These are phyloP conservation scores for Xanthoceras sorbifolium DNA, from an alignment of 345 rosid species.

Conservation along the genomic window DNA sequence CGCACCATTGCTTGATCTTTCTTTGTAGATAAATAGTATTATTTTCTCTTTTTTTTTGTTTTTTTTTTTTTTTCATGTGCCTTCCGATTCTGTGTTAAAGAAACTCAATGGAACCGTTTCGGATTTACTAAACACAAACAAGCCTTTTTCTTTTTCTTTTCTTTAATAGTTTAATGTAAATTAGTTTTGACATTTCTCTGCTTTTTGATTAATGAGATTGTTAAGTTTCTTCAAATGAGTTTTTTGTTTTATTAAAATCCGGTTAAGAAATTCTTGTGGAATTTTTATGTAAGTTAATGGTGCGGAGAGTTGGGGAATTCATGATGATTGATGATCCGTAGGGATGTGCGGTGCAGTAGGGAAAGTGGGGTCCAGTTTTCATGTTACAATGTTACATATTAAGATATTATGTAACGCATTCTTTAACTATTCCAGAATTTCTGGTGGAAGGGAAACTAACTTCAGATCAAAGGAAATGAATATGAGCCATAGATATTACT, in stretches of 20 bases:
- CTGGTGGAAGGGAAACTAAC: too few species aligned
- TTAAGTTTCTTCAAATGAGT: background rate
- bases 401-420: too few species aligned
- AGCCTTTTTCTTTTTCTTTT: too few species aligned
- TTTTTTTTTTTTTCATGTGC: background rate
- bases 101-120: constrained; percentile 18
- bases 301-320: background rate
- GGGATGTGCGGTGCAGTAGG: background rate
- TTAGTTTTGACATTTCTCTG: too few species aligned
- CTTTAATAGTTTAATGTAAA: too few species aligned
- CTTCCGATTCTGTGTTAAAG: constrained; percentile 18
- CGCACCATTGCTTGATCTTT: constrained; percentile 39
- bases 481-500: too few species aligned
- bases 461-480: too few species aligned
- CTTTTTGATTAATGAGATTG: background rate
- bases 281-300: background rate
- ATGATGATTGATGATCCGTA: background rate
- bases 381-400: too few species aligned
- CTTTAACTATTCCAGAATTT: too few species aligned
- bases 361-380: background rate
- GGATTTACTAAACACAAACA: background rate
- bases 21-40: background rate
- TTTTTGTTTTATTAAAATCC: too few species aligned
- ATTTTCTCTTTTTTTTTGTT: background rate
- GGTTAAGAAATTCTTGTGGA: background rate